Conservation (phyloP, 768 basidiomycete genomes). For the Cantharellus anzutake region DNA sequence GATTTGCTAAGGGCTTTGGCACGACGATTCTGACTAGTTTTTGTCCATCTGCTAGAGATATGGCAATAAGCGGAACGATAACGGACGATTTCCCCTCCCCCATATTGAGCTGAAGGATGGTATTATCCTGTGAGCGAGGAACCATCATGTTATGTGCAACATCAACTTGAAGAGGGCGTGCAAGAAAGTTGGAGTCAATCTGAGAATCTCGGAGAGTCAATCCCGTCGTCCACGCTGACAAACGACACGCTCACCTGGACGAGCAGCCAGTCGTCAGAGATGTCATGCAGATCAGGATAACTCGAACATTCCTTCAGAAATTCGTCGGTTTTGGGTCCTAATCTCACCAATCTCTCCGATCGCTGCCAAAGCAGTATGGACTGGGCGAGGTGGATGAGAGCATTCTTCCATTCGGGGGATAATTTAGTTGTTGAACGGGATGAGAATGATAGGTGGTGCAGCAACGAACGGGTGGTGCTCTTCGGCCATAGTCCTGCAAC, state of each 20-base stretch:
- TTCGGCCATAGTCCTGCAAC: too few species aligned
- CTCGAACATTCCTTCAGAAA: too few species aligned
- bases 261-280: not conserved
- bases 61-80: constrained; percentile 28
- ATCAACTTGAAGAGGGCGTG: constrained; percentile 24
- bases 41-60: constrained; percentile 24
- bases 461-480: too few species aligned
- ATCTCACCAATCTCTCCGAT: too few species aligned
- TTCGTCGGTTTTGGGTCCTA: too few species aligned
- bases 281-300: not conserved
- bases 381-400: too few species aligned
- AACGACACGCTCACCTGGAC: not conserved
- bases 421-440: too few species aligned
- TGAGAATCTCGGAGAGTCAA: constrained; percentile 10
- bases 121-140: constrained; percentile 21
- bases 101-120: constrained; percentile 34
- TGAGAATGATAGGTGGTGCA: too few species aligned
- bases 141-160: constrained; percentile 30
- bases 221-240: too few species aligned
- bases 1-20: constrained; percentile 19
- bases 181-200: constrained; percentile 28
- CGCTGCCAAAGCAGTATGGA: too few species aligned
- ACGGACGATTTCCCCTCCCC: constrained; percentile 37
- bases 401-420: too few species aligned
- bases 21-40: constrained; percentile 30